A percentile compares a stretch with the other conserved stretches of the same genome.
These are phyloP conservation scores for Mycothermus thermophilus DNA, from an alignment of 495 filamentous ascomycete genomes.

Conservation along the genomic window DNA sequence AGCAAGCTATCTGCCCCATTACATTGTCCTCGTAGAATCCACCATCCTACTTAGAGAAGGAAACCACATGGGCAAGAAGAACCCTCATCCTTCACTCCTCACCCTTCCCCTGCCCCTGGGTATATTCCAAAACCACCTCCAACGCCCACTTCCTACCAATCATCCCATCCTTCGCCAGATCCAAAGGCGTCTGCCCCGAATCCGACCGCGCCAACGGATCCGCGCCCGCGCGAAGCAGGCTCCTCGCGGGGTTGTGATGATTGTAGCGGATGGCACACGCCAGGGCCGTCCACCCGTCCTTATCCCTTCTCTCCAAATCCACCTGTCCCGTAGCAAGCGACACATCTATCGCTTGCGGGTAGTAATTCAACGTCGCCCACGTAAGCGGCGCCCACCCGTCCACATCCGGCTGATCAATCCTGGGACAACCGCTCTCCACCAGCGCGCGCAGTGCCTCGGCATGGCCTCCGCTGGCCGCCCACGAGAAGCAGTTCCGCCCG, in stretches of 20 bases:
- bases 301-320: conserved; percentile 8
- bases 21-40: too few species aligned
- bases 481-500: conserved; percentile 14
- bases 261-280: conserved; percentile 11
- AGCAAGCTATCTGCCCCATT: too few species aligned
- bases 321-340: conserved; percentile 6
- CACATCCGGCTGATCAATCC: conserved; percentile 11
- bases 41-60: too few species aligned
- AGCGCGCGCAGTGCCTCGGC: conserved; percentile 6
- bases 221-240: conserved; percentile 2
- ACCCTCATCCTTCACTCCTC: too few species aligned
- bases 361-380: conserved; percentile 10
- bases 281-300: conserved; percentile 3
- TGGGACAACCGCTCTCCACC: conserved; percentile 6
- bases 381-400: conserved; percentile 18
- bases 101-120: too few species aligned
- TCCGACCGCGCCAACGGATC: background rate
- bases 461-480: conserved; percentile 11
- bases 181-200: conserved; percentile 1
- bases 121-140: too few species aligned
- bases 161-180: background rate
- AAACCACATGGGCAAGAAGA: too few species aligned
- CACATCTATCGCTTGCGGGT: conserved; percentile 2
- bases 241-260: conserved; percentile 5
- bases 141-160: too few species aligned